These are phyloP conservation scores for Xylariaceae sp. DNA, from an alignment of 2,329 filamentous ascomycete genomes.

Conservation along the genomic window DNA sequence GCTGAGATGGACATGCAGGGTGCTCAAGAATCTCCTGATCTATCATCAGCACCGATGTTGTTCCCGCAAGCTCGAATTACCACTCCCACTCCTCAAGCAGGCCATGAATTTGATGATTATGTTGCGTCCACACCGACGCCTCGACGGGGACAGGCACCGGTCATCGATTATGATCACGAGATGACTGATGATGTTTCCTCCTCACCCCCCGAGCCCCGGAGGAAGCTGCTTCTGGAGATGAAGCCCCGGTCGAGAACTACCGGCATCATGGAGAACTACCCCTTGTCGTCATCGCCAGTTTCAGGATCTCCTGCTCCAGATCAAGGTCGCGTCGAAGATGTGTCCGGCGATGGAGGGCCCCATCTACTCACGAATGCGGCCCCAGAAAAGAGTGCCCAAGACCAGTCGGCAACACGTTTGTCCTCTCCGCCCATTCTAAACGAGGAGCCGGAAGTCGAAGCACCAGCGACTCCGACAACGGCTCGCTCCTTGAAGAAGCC, in stretches of 20 bases:
- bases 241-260: constrained; percentile 38
- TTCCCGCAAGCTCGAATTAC: no score
- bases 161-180: constrained; percentile 39
- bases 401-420: no score
- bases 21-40: constrained; percentile 1
- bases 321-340: background rate
- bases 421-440: background rate
- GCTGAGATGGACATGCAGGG: constrained; percentile 10
- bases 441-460: constrained; percentile 1
- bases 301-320: constrained; percentile 38
- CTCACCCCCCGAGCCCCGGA: constrained; percentile 48
- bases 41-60: no score
- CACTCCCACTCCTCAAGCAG: constrained; percentile 38
- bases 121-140: constrained; percentile 55
- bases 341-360: background rate
- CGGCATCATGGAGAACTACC: constrained; percentile 38
- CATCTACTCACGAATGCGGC: background rate
- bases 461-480: constrained; percentile 11
- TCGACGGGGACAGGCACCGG: constrained; percentile 42
- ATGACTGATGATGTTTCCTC: constrained; percentile 47
- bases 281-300: constrained; percentile 48
- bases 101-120: constrained; percentile 36
- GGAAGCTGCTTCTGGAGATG: constrained; percentile 46
- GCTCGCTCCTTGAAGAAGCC: constrained; percentile 12
- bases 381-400: background rate